Conservation (phyloP, 1,284 basidiomycete species). For the Inonotus obliquus region DNA sequence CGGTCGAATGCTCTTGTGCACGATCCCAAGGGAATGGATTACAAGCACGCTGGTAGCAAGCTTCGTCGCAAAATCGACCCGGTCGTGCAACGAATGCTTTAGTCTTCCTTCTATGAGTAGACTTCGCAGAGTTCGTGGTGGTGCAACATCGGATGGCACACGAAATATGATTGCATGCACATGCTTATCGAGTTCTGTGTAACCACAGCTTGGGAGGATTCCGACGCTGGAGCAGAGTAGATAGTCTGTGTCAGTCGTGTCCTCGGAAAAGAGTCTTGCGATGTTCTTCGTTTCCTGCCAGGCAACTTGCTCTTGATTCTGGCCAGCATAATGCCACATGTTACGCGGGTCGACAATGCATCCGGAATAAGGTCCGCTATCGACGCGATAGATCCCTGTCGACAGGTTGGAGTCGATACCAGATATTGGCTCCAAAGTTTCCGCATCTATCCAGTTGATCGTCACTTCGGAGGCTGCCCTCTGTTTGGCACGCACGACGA, state of each 20-base stretch:
- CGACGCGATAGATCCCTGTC: not conserved
- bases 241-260: not conserved
- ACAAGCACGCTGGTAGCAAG: constrained; percentile 3
- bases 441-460: not conserved
- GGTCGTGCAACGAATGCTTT: not conserved
- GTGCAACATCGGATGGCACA: not conserved
- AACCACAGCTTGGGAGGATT: constrained; percentile 2
- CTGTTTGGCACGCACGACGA: not conserved
- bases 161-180: not conserved
- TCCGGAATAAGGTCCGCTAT: not conserved
- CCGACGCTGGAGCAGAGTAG: not conserved
- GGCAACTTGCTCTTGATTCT: not conserved
- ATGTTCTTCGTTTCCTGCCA: not conserved
- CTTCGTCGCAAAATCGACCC: not conserved
- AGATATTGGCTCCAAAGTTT: not conserved
- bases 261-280: not conserved
- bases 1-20: constrained; percentile 11
- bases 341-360: constrained; percentile 4
- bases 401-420: not conserved
- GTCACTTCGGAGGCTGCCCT: not conserved
- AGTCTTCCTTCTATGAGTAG: not conserved
- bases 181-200: not conserved
- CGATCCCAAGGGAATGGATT: constrained; percentile 3
- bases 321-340: too few relatives aligned
- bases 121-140: not conserved